Percentiles rank a stretch among this genome's conserved stretches.
These are phyloP conservation scores for Brettanomyces bruxellensis DNA, from an alignment of 805 yeast genomes.

Conservation along the genomic window DNA sequence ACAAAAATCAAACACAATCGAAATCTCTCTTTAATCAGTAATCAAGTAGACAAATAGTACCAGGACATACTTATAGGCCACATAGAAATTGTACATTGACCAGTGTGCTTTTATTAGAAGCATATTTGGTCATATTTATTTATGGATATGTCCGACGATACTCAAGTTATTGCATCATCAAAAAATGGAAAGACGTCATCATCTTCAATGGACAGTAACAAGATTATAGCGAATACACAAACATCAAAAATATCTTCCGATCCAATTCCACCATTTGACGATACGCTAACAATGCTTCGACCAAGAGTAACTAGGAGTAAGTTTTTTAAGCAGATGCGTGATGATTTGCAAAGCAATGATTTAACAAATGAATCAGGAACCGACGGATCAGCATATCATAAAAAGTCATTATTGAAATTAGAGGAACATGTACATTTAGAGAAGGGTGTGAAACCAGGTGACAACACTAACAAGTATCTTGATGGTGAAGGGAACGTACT, in stretches of 20 bases:
- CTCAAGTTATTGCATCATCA: neutral
- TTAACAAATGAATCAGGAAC: neutral
- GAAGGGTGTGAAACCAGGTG: no score
- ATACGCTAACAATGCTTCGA: conserved; percentile 4
- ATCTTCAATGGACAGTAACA: no score
- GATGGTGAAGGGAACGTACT: no score
- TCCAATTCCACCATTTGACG: conserved; percentile 5
- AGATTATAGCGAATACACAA: neutral
- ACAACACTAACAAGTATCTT: no score
- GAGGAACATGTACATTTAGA: neutral
- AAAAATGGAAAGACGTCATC: neutral
- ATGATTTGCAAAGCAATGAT: neutral
- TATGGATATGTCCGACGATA: neutral
- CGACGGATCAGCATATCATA: neutral
- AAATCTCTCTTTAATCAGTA: no score
- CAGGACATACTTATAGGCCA: no score
- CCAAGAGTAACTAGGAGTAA: conserved; percentile 6
- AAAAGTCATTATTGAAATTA: neutral
- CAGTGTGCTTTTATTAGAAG: neutral
- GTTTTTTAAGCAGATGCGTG: conserved; percentile 1
- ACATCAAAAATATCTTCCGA: neutral
- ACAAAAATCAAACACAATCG: no score
- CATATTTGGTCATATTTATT: no score
- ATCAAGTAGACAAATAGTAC: no score
- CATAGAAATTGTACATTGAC: neutral